phyloP scores from a whole-genome alignment of 352 stramenopile species.

The Globisporangium iwayamae region DNA sequence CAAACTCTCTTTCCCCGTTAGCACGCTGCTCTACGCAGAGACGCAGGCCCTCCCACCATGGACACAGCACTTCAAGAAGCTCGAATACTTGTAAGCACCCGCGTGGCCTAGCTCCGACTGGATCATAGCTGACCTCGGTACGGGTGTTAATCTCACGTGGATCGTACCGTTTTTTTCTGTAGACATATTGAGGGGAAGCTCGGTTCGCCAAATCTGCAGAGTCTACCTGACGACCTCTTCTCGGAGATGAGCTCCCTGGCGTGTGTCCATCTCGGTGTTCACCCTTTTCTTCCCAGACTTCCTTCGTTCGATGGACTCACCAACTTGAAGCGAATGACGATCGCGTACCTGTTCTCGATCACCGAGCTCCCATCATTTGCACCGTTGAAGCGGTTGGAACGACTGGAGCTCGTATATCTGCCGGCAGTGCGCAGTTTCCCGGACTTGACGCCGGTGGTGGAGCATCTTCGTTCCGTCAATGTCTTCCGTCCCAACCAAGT shows the following conservation, averaged over 20 bases:
- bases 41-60: constrained; percentile 4
- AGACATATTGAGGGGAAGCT: constrained; percentile 6
- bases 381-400: constrained; percentile 14
- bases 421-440: constrained; percentile 15
- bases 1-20: neutral
- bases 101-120: neutral
- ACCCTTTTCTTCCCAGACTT: neutral
- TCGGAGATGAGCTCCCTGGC: constrained; percentile 2
- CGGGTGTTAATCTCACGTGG: neutral
- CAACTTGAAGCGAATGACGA: neutral
- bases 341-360: constrained; percentile 1
- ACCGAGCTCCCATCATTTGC: constrained; percentile 24
- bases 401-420: constrained; percentile 21
- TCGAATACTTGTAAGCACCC: constrained; percentile 10
- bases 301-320: constrained; percentile 8
- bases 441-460: constrained; percentile 15
- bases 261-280: constrained; percentile 1
- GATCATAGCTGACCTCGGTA: neutral
- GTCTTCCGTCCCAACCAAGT: constrained; percentile 21
- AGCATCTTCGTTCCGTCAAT: constrained; percentile 17
- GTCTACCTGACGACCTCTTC: constrained; percentile 9
- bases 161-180: neutral
- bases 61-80: constrained; percentile 4
- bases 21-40: constrained; percentile 10
- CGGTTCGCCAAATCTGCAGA: neutral